phyloP scores from a whole-genome alignment of 805 yeast genomes.

The Scheffersomyces amazonensis region DNA sequence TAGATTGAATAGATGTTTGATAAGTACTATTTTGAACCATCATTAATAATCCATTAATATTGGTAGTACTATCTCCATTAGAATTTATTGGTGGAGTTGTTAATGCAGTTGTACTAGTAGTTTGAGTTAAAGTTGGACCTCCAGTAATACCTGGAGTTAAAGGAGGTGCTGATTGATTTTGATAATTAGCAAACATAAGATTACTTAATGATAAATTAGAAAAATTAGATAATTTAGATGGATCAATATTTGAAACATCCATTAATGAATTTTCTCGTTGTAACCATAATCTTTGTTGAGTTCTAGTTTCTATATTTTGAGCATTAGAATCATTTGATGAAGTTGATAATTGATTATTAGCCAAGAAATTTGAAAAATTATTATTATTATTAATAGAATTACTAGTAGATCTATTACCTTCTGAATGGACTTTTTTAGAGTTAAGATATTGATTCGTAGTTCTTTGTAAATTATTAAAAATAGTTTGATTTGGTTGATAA shows the following conservation, averaged over 20 bases:
- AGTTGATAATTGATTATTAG: conserved; percentile 7
- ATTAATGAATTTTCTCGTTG: conserved; percentile 72
- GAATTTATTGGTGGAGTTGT: neutral
- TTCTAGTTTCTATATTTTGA: conserved; percentile 52
- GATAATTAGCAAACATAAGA: conserved; percentile 34
- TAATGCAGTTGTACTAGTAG: neutral
- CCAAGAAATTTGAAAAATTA: conserved; percentile 29
- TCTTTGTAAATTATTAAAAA: conserved; percentile 39
- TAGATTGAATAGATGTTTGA: conserved; percentile 52
- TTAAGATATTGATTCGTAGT: conserved; percentile 33
- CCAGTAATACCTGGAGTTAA: conserved; percentile 2
- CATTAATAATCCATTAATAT: conserved; percentile 24
- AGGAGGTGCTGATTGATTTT: conserved; percentile 17
- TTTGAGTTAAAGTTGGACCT: neutral
- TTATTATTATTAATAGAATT: conserved; percentile 16
- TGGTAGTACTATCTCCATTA: conserved; percentile 10
- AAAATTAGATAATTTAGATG: conserved; percentile 28
- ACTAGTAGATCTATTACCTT: conserved; percentile 3
- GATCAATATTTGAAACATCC: conserved; percentile 45
- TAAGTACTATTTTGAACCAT: conserved; percentile 29
- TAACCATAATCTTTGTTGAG: conserved; percentile 82
- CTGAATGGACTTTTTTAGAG: conserved; percentile 19
- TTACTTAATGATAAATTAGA: conserved; percentile 38
- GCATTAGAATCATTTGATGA: conserved; percentile 3
- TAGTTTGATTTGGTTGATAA: conserved; percentile 42